Percentiles rank a stretch among this genome's conserved stretches.
phyloP scores from a whole-genome alignment of 768 basidiomycete genomes.

The Phanerodontia chrysosporium region DNA sequence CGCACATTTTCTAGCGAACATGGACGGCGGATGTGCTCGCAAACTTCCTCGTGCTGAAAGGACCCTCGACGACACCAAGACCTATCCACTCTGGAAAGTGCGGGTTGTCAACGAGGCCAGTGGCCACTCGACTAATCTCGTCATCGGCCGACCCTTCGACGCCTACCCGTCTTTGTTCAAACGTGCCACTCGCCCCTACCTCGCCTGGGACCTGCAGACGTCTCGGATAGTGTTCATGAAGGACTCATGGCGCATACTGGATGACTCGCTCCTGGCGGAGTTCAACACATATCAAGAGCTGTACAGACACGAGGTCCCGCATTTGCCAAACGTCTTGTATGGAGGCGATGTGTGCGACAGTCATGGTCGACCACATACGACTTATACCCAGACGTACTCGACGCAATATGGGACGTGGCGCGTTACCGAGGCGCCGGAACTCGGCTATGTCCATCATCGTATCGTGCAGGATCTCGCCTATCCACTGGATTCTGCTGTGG shows the following conservation, averaged over 20 bases:
- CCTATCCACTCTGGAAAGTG: not conserved
- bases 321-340: not conserved
- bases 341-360: not conserved
- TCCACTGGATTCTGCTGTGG: not conserved
- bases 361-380: not conserved
- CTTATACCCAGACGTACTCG: not conserved
- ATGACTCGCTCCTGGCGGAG: not conserved
- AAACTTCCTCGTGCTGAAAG: not conserved
- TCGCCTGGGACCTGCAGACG: not conserved
- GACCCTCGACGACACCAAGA: not conserved
- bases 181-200: not conserved
- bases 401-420: not conserved
- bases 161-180: not conserved
- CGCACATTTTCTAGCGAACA: too few relatives aligned
- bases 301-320: not conserved
- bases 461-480: not conserved
- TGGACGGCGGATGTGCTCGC: not conserved
- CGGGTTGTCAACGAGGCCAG: not conserved
- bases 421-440: not conserved
- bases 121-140: not conserved
- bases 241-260: conserved; percentile 4
- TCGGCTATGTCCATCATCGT: conserved; percentile 1
- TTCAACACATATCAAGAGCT: not conserved
- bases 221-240: not conserved
- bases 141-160: not conserved